Evolutionary conservation across 1,284 basidiomycete species (phyloP).

Genomic region (Lentinula novae-zelandiae): DNA sequence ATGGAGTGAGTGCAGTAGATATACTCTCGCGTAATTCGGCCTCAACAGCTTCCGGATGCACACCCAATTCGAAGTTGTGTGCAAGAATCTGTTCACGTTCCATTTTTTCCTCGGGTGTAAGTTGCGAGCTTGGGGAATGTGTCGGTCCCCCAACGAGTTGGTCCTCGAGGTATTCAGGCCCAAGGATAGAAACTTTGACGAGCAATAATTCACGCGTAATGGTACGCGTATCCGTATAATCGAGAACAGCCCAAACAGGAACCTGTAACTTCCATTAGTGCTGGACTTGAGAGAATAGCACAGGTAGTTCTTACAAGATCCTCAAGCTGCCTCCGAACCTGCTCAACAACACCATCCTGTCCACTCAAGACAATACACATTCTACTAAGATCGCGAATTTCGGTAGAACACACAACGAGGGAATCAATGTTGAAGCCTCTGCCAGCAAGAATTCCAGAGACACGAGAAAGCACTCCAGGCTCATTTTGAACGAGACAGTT

Average conservation of each 20-base stretch:
- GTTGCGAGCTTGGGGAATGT: conserved; percentile 57
- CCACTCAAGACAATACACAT: conserved; percentile 98
- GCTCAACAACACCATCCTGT: conserved; percentile 97
- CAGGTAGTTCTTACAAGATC: conserved; percentile 67
- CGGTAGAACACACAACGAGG: conserved; percentile 96
- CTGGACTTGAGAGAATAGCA: not conserved
- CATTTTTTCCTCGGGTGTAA: conserved; percentile 40
- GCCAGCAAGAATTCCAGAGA: conserved; percentile 96
- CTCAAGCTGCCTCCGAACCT: conserved; percentile 90
- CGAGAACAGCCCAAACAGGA: conserved; percentile 95
- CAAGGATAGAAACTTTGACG: conserved; percentile 93
- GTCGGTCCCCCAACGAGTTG: conserved; percentile 83
- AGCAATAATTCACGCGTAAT: conserved; percentile 88
- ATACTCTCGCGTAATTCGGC: conserved; percentile 16
- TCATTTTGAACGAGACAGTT: conserved; percentile 99
- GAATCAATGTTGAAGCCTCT: conserved; percentile 99
- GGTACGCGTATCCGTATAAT: conserved; percentile 89
- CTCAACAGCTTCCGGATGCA: conserved; percentile 31
- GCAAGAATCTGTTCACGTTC: conserved; percentile 70
- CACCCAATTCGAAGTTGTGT: conserved; percentile 69
- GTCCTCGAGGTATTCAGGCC: conserved; percentile 94
- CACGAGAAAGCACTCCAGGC: conserved; percentile 96
- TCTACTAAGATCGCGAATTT: conserved; percentile 93
- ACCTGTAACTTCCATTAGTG: conserved; percentile 51
- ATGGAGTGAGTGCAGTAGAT: conserved; percentile 57